These are phyloP conservation scores for Fusarium sp. DNA, from an alignment of 2,329 filamentous ascomycete genomes.

Conservation along the genomic window DNA sequence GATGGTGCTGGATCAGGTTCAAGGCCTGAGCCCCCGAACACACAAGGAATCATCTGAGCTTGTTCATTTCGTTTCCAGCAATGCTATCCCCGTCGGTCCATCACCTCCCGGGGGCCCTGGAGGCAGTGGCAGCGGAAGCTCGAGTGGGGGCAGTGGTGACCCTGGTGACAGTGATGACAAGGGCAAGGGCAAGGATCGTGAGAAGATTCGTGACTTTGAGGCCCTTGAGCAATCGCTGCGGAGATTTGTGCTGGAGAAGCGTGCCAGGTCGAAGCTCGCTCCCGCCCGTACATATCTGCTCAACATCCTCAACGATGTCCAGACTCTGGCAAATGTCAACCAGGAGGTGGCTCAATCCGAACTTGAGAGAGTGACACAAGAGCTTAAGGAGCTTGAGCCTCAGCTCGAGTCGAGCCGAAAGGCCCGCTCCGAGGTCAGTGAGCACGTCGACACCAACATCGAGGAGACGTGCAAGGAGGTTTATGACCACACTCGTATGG, in stretches of 20 bases:
- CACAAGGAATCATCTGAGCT: slow-evolving; percentile 92
- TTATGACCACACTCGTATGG: slow-evolving; percentile 83
- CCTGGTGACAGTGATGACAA: slow-evolving; percentile 70
- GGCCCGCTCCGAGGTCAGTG: slow-evolving; percentile 81
- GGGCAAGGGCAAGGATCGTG: slow-evolving; percentile 87
- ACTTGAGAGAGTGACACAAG: slow-evolving; percentile 82
- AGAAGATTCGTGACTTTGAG: slow-evolving; percentile 91
- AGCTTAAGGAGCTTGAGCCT: slow-evolving; percentile 86
- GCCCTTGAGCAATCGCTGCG: slow-evolving; percentile 88
- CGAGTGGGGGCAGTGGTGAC: slow-evolving; percentile 67
- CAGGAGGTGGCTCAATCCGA: slow-evolving; percentile 87
- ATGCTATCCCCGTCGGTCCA: slow-evolving; percentile 83
- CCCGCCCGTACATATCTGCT: slow-evolving; percentile 95
- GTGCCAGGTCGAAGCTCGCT: slow-evolving; percentile 93
- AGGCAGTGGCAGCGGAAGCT: slow-evolving; percentile 64
- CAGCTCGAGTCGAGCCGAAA: slow-evolving; percentile 86
- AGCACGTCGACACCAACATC: slow-evolving; percentile 83
- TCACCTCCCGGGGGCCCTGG: slow-evolving; percentile 67
- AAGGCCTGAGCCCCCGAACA: slow-evolving; percentile 88
- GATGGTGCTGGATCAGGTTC: slow-evolving; percentile 91
- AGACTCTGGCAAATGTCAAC: slow-evolving; percentile 87
- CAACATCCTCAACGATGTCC: slow-evolving; percentile 90
- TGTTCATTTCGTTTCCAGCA: slow-evolving; percentile 98
- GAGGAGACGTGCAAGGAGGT: slow-evolving; percentile 88
- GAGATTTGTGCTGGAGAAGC: slow-evolving; percentile 95